phyloP scores from a whole-genome alignment of 805 yeast species.

The Myxozyma sirexii region DNA sequence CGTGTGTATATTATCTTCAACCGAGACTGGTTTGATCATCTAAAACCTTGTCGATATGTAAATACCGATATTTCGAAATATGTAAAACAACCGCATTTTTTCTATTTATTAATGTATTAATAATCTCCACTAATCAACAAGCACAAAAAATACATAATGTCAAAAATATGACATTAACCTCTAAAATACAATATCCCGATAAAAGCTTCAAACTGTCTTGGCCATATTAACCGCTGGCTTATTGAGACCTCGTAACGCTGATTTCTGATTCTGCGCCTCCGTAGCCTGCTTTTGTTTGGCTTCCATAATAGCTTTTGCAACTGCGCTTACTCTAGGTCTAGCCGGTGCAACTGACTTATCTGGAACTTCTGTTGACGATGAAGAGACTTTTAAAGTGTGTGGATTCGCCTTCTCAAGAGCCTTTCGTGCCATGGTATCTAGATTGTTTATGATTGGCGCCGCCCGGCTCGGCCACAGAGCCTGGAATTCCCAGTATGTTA shows the following conservation, averaged over 20 bases:
- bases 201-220: neutral
- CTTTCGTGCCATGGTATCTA: conserved; percentile 54
- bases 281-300: conserved; percentile 7
- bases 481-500: conserved; percentile 70
- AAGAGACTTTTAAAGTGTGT: neutral
- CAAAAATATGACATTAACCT: neutral
- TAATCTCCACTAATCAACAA: neutral
- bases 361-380: neutral
- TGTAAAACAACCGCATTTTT: too few relatives aligned
- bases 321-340: conserved; percentile 4
- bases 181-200: neutral
- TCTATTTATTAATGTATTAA: too few relatives aligned
- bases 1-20: too few relatives aligned
- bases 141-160: neutral
- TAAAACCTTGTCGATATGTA: too few relatives aligned
- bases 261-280: neutral
- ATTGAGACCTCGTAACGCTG: conserved; percentile 7
- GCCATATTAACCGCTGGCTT: conserved; percentile 10
- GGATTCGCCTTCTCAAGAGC: conserved; percentile 68
- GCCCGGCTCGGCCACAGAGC: conserved; percentile 58
- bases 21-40: too few relatives aligned
- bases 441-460: conserved; percentile 39
- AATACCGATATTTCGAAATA: too few relatives aligned
- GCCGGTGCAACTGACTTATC: neutral
- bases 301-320: conserved; percentile 7